Evolutionary conservation across 2,329 filamentous ascomycete species (phyloP), one percentile per base, ranked within the genome.

Genomic region (Podosphaera aphanis): DNA sequence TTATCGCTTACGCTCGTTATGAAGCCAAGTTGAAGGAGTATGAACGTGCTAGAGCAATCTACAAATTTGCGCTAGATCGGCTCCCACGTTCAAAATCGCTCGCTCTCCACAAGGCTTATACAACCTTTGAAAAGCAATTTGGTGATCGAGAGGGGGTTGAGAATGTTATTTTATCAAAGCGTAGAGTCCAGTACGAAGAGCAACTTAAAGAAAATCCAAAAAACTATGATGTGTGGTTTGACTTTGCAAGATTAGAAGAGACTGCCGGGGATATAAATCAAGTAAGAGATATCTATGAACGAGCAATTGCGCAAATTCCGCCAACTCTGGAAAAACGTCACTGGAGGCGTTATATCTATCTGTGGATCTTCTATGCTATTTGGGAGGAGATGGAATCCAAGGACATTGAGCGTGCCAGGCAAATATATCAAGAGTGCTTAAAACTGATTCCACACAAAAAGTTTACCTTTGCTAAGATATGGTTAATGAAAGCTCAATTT

Each of bases 201-300:
- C 80, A 90, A 57, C 74, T 95, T 52, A 88, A 85, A 57, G 82
- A 92, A 58, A 95, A 93, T 56, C 75, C 86, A 1, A 90, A 92
- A 57, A 94, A 94, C 62, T 98, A 98, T 66, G 90, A 98, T 58
- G 73, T 78, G 11, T 98, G 90, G 90, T 88, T 98, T 54, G 90
- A 95, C 62, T 93, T 88, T 61, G 85, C 86, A 21, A 73, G 83
- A 6, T 66, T 98, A 5, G 90, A 98, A 61, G 90, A 98, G 62
- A 74, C 76, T 0, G 78, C 83, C 1, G 82, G 83, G 7, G 82
- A 94, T 58, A 64, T 73, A 0, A 85, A 93, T 51, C 76, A 83
- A 37, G 79, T 93, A 1, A 76, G 90, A 29, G 90, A 98, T 53
- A 77, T 93, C 13, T 98, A 95, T 62, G 90, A 98, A 63, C 74